A percentile compares a stretch with the other conserved stretches of the same genome.
These are phyloP conservation scores for Lasiodiplodia gonubiensis DNA, from an alignment of 2,329 filamentous ascomycete species.

Conservation along the genomic window DNA sequence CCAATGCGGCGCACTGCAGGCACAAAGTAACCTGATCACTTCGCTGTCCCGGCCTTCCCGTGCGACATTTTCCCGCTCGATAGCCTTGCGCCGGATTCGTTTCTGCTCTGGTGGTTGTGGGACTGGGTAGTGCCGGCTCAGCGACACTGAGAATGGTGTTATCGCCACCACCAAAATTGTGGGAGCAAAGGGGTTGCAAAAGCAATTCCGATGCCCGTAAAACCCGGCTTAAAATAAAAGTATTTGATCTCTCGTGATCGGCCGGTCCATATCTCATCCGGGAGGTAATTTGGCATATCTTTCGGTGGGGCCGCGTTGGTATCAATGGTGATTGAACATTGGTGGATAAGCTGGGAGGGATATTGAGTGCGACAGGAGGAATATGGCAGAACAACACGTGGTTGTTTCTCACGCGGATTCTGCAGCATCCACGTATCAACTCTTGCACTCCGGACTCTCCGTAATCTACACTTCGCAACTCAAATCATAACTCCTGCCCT, in stretches of 20 bases:
- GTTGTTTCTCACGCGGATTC: neutral
- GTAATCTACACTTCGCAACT: neutral
- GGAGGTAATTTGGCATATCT: neutral
- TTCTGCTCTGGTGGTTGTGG: neutral
- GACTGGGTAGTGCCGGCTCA: neutral
- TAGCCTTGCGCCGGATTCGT: neutral
- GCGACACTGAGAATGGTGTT: neutral
- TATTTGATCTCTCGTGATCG: neutral
- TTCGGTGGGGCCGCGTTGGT: conserved; percentile 2
- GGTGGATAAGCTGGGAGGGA: neutral
- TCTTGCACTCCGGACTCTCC: neutral
- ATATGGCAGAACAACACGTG: neutral
- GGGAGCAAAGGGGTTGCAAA: neutral
- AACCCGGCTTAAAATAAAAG: neutral
- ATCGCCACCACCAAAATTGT: neutral
- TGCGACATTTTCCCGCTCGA: neutral
- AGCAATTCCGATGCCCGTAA: neutral
- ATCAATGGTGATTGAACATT: neutral
- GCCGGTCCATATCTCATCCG: neutral
- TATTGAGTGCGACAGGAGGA: neutral
- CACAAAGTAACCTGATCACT: neutral
- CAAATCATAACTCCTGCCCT: neutral
- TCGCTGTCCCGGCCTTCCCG: neutral
- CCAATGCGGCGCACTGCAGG: neutral
- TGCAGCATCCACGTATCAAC: neutral